Evolutionary conservation across 352 stramenopile species (phyloP).

Genomic region (Globisporangium apiculatum): DNA sequence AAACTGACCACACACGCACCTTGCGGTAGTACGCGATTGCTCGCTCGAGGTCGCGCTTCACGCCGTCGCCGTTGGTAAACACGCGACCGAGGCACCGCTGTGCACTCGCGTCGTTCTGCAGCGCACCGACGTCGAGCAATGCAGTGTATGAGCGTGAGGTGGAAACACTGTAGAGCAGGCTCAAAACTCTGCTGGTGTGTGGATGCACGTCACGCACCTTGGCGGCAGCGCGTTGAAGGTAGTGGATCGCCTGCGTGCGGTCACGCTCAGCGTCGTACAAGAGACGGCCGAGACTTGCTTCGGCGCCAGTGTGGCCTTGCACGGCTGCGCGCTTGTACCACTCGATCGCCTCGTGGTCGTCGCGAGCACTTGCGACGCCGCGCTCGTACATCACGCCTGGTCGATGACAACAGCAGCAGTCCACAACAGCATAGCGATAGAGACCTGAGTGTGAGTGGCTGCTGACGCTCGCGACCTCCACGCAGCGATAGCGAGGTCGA

Average conservation of each 20-base stretch:
- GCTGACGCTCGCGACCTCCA: neutral
- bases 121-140: neutral
- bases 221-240: slow-evolving; percentile 44
- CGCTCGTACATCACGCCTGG: slow-evolving; percentile 28
- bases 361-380: slow-evolving; percentile 14
- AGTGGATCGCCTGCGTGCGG: slow-evolving; percentile 51
- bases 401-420: neutral
- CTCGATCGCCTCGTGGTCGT: slow-evolving; percentile 19
- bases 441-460: neutral
- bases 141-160: no score
- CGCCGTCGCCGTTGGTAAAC: slow-evolving; percentile 34
- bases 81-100: slow-evolving; percentile 40
- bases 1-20: slow-evolving; percentile 12
- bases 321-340: slow-evolving; percentile 60
- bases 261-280: slow-evolving; percentile 24
- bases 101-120: slow-evolving; percentile 33
- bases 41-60: slow-evolving; percentile 50
- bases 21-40: slow-evolving; percentile 42
- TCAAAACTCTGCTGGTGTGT: no score
- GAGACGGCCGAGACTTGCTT: slow-evolving; percentile 43
- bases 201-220: slow-evolving; percentile 21
- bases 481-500: no score
- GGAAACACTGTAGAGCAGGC: no score
- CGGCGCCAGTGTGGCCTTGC: slow-evolving; percentile 33
- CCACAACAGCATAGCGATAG: no score